Base-by-base conservation (phyloP, 2,329 filamentous ascomycete species). In the Ophiosphaerella narmari region DNA sequence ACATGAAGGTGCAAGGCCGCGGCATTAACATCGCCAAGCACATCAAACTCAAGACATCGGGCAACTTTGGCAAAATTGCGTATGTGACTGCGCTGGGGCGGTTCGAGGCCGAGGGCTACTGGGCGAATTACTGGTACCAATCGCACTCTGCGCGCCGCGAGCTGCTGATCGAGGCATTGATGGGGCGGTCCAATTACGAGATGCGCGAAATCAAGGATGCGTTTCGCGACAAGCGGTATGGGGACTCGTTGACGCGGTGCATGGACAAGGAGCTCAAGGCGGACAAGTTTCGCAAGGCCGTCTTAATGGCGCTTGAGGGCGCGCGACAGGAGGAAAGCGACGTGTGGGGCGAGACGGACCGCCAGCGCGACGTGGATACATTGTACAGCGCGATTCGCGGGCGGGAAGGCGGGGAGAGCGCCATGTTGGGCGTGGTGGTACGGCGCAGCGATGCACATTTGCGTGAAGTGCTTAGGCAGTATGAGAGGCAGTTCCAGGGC, bases 51-150 rank as follows among this genome's bases (percentile, higher is more conserved):
- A 91, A 92, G 74, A 86, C 90, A 37, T 82, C 88, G 46, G 80
- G 86, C 4, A 86, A 85, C 61, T 86, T 97, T 59, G 93, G 92
- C 75, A 97, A 97, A 75, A 89, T 89, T 6, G 91, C 88, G 66
- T 97, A 97, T 72, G 86, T 92, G 3, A 92, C 90, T 2, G 91
- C 93, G 0, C 82, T 97, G 0, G 94, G 94, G 8, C 83, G 83
- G 44, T 97, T 91, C 87, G 94, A 97, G 76, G 88, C 86, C 61
- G 94, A 99, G 73, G 90, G 91, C 0, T 96, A 96, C 79, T 99
- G 94, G 92, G 91, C 93, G 52, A 97, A 97, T 72, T 96, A 91
- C 74, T 97, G 91, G 87, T 97, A 97, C 75, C 93, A 97, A 69
- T 87, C 87, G 33, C 89, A 93, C 72, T 89, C 87, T 64, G 90